A percentile compares a stretch with the other conserved stretches of the same genome.
Conservation (phyloP, 2,329 filamentous ascomycete species). For the Dactylellina haptotyla region DNA sequence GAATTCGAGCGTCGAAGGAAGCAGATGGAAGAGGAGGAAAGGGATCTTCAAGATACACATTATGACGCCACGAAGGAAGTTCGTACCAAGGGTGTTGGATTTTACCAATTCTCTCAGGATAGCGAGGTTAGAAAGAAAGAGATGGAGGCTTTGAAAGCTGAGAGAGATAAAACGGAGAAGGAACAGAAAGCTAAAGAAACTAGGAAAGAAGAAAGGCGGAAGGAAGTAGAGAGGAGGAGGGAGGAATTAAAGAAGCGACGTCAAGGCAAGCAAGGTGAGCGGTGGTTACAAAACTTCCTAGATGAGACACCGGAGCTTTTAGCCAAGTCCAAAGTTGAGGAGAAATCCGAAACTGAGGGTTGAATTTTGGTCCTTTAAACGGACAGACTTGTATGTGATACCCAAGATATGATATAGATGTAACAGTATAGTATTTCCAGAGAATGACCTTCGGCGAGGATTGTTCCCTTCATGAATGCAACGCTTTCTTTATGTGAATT, state of each 20-base stretch:
- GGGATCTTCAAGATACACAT: constrained; percentile 81
- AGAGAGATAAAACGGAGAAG: constrained; percentile 74
- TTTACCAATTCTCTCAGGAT: constrained; percentile 87
- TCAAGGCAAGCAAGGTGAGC: constrained; percentile 75
- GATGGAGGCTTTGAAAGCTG: constrained; percentile 77
- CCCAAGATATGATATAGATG: not conserved
- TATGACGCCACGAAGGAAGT: constrained; percentile 88
- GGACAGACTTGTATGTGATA: not conserved
- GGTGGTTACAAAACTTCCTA: constrained; percentile 73
- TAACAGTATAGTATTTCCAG: too few relatives aligned
- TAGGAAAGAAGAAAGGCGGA: constrained; percentile 66
- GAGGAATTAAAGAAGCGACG: constrained; percentile 64
- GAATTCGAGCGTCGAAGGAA: constrained; percentile 66
- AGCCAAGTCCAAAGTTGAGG: constrained; percentile 1
- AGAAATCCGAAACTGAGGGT: constrained; percentile 3
- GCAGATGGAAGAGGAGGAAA: constrained; percentile 81
- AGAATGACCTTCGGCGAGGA: too few relatives aligned
- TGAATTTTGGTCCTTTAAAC: not conserved
- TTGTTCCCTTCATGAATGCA: too few relatives aligned
- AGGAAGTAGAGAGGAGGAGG: constrained; percentile 63
- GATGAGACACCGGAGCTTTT: constrained; percentile 54
- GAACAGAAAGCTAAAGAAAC: constrained; percentile 69
- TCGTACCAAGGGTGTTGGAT: constrained; percentile 86
- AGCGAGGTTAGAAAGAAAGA: constrained; percentile 73
- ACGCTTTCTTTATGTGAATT: too few relatives aligned